phyloP scores from a whole-genome alignment of 1,284 basidiomycete genomes.

The Mycena sp. region DNA sequence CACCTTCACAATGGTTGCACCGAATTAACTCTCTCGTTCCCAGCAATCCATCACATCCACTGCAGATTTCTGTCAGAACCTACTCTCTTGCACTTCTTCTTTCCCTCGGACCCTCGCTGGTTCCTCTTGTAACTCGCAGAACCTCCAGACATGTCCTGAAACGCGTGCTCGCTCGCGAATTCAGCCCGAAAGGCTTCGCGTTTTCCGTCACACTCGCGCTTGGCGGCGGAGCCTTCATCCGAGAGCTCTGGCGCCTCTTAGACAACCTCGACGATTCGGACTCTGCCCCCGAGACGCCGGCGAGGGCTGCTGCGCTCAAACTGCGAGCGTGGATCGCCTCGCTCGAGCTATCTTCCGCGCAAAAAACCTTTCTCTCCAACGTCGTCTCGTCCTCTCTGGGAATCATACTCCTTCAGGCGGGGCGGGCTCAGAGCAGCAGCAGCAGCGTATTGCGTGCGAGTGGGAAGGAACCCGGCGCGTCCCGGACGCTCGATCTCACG shows the following conservation, averaged over 20 bases:
- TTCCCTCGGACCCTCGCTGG: slow-evolving; percentile 70
- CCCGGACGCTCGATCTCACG: slow-evolving; percentile 75
- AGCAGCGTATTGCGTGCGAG: slow-evolving; percentile 37
- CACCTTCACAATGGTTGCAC: slow-evolving; percentile 1
- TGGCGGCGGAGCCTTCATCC: slow-evolving; percentile 68
- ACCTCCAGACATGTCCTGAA: slow-evolving; percentile 47
- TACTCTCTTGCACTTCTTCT: slow-evolving; percentile 75
- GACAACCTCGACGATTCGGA: slow-evolving; percentile 40
- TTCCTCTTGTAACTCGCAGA: slow-evolving; percentile 59
- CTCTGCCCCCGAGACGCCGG: not conserved
- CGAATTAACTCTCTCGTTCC: slow-evolving; percentile 38
- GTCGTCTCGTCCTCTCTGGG: slow-evolving; percentile 66
- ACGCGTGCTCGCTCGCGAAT: slow-evolving; percentile 62
- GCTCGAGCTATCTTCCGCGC: slow-evolving; percentile 47
- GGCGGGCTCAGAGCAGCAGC: slow-evolving; percentile 43
- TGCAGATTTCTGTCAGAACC: slow-evolving; percentile 72
- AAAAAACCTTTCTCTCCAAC: slow-evolving; percentile 69
- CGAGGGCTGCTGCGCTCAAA: slow-evolving; percentile 13
- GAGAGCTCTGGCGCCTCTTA: slow-evolving; percentile 55
- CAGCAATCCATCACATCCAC: slow-evolving; percentile 58
- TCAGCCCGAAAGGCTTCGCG: slow-evolving; percentile 72
- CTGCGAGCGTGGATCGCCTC: slow-evolving; percentile 23
- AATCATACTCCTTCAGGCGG: slow-evolving; percentile 65
- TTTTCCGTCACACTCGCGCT: slow-evolving; percentile 72
- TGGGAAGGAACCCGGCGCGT: slow-evolving; percentile 43